Conservation (phyloP, 805 yeast genomes). For the Helenozyma rhizophorensis region DNA sequence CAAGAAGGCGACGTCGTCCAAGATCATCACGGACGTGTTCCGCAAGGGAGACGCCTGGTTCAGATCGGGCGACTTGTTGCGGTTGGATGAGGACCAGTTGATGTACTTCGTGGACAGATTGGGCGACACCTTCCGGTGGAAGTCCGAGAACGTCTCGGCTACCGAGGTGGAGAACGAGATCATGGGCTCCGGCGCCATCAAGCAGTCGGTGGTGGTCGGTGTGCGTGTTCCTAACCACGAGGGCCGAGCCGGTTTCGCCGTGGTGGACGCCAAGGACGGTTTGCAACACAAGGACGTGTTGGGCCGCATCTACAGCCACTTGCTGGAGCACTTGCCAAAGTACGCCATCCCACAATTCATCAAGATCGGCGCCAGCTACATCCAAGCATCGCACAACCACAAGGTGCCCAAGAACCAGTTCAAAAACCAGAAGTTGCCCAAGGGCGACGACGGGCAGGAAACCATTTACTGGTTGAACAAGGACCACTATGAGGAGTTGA, state of each 20-base stretch:
- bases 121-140: constrained; percentile 97
- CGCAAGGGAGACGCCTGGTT: constrained; percentile 88
- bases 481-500: constrained; percentile 53
- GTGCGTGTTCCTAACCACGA: constrained; percentile 81
- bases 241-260: constrained; percentile 92
- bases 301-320: constrained; percentile 25
- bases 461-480: constrained; percentile 66
- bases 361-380: constrained; percentile 53
- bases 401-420: constrained; percentile 70
- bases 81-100: constrained; percentile 60
- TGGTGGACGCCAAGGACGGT: constrained; percentile 51
- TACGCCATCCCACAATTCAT: constrained; percentile 85
- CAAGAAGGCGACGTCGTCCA: constrained; percentile 71
- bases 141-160: constrained; percentile 90
- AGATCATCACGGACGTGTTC: constrained; percentile 69
- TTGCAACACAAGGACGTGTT: constrained; percentile 20
- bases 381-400: constrained; percentile 73
- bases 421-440: constrained; percentile 65
- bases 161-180: constrained; percentile 86
- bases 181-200: constrained; percentile 42
- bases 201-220: constrained; percentile 83
- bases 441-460: constrained; percentile 58
- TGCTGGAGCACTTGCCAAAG: constrained; percentile 53
- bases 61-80: constrained; percentile 81
- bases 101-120: constrained; percentile 85